A percentile compares a stretch with the other conserved stretches of the same genome.
Evolutionary conservation across 2,329 filamentous ascomycete species (phyloP).

Genomic region (Alternaria rosae): DNA sequence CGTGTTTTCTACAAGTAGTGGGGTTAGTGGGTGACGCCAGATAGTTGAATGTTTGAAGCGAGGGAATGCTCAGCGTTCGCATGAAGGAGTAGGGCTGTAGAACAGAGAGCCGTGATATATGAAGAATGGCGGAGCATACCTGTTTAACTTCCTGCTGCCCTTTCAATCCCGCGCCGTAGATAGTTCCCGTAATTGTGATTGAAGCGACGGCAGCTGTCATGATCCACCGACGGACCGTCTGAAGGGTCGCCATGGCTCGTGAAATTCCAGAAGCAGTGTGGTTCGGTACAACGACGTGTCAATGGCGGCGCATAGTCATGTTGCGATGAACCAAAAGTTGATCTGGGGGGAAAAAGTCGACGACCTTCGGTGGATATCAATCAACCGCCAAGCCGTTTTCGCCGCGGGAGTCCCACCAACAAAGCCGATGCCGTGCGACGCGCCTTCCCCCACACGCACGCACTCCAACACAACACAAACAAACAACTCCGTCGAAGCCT

Average conservation of each 20-base stretch:
- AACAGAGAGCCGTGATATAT: not conserved
- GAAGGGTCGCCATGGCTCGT: slow-evolving; percentile 30
- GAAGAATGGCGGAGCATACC: slow-evolving; percentile 48
- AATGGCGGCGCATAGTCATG: not conserved
- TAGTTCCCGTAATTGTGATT: slow-evolving; percentile 64
- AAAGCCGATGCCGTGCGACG: slow-evolving; percentile 10
- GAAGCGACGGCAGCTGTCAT: slow-evolving; percentile 63
- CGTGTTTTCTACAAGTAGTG: slow-evolving; percentile 50
- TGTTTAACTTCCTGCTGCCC: slow-evolving; percentile 59
- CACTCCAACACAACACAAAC: slow-evolving; percentile 15
- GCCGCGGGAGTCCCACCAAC: slow-evolving; percentile 33
- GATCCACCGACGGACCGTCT: slow-evolving; percentile 57
- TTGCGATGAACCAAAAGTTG: not conserved
- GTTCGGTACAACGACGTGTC: not conserved
- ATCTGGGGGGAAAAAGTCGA: slow-evolving; percentile 9
- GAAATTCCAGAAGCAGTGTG: not conserved
- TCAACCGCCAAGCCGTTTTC: slow-evolving; percentile 28
- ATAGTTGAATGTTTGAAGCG: not conserved
- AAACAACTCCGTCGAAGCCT: not conserved
- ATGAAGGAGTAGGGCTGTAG: not conserved
- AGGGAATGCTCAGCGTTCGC: not conserved
- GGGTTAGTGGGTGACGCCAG: not conserved
- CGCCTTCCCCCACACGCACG: slow-evolving; percentile 21
- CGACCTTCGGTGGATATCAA: slow-evolving; percentile 11
- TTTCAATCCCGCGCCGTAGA: slow-evolving; percentile 68